Percentiles rank a stretch among this genome's conserved stretches.
phyloP scores from a whole-genome alignment of 139 green algal species.

The Chlamydomonas applanata region DNA sequence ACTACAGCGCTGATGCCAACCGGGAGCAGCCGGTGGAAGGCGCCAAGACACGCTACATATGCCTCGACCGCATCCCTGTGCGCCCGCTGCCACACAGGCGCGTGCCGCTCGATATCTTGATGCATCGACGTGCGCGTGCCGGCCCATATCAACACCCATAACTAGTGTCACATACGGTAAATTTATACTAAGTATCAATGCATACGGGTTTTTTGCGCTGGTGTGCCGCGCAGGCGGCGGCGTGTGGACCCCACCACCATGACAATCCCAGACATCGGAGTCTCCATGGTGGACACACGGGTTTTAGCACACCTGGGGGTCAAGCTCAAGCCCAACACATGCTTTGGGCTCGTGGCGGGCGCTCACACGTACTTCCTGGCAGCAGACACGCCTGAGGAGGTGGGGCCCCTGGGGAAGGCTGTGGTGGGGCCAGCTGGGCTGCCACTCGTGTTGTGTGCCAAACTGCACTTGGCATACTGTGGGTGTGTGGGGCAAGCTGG shows the following conservation, averaged over 20 bases:
- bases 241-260: conserved; percentile 12
- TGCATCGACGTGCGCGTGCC: neutral
- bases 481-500: no score
- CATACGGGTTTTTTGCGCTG: no score
- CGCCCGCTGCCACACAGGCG: conserved; percentile 48
- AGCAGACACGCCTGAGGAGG: conserved; percentile 43
- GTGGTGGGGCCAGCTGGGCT: no score
- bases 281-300: conserved; percentile 27
- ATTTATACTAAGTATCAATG: no score
- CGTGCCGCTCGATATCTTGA: no score
- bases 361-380: conserved; percentile 63
- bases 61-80: conserved; percentile 53
- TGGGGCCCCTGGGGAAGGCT: conserved; percentile 7
- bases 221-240: neutral
- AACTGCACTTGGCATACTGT: no score
- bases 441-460: no score
- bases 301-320: conserved; percentile 17
- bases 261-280: conserved; percentile 25
- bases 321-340: conserved; percentile 22
- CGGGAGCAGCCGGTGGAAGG: conserved; percentile 5
- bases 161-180: neutral
- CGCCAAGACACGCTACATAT: conserved; percentile 37
- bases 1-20: conserved; percentile 37
- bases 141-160: neutral
- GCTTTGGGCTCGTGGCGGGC: conserved; percentile 47